A percentile compares a stretch with the other conserved stretches of the same genome.
Conservation (phyloP, 202 grass and related monocot genomes). For the Carex arenaria region DNA sequence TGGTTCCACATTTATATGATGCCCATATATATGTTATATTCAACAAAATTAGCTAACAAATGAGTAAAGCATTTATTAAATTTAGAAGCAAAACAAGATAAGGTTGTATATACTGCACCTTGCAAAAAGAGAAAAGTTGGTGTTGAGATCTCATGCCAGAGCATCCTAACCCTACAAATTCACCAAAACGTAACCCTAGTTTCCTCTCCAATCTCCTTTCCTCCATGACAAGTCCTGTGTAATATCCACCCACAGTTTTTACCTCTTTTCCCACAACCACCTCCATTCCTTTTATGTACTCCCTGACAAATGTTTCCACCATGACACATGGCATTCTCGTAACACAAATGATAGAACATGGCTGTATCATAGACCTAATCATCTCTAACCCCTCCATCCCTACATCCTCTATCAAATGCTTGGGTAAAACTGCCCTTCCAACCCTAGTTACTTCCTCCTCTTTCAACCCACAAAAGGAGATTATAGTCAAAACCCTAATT, state of each 20-base stretch:
- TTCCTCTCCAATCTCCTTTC: background rate
- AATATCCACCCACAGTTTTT: slow-evolving; percentile 24
- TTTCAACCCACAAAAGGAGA: slow-evolving; percentile 51
- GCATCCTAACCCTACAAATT: slow-evolving; percentile 15
- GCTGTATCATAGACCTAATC: slow-evolving; percentile 24
- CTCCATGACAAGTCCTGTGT: slow-evolving; percentile 30
- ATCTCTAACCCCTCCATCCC: slow-evolving; percentile 5
- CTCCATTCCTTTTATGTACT: slow-evolving; percentile 43
- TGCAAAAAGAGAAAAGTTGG: slow-evolving; percentile 17
- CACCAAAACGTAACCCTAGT: background rate
- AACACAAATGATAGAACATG: slow-evolving; percentile 24
- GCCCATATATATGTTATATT: background rate
- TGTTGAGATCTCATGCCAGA: slow-evolving; percentile 7
- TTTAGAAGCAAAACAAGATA: background rate
- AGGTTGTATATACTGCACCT: slow-evolving; percentile 22
- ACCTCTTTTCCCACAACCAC: slow-evolving; percentile 39
- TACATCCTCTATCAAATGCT: slow-evolving; percentile 47
- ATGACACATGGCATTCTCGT: slow-evolving; percentile 45
- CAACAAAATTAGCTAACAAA: background rate
- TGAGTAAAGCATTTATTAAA: background rate
- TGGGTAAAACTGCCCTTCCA: slow-evolving; percentile 54
- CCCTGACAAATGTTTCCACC: slow-evolving; percentile 53
- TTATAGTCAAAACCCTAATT: slow-evolving; percentile 36
- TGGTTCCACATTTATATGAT: background rate
- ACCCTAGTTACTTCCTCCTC: slow-evolving; percentile 29